phyloP scores from a whole-genome alignment of 345 rosid species.

The Barbarea vulgaris region DNA sequence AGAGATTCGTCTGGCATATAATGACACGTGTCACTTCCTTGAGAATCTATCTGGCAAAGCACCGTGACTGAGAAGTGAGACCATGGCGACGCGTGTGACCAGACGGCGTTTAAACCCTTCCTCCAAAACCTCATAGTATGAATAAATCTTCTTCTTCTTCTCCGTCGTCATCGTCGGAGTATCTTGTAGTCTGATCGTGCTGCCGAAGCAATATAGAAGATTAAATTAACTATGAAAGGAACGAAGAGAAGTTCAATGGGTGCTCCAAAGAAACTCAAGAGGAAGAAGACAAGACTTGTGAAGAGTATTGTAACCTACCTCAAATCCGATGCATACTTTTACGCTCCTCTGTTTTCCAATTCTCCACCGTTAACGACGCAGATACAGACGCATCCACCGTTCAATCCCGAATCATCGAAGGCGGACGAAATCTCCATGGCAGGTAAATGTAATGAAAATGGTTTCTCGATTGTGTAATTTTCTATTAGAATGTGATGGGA shows the following conservation, averaged over 20 bases:
- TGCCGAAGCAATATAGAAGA: not conserved
- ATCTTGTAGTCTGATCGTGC: not conserved
- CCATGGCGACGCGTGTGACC: conserved; percentile 35
- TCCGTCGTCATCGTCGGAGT: not conserved
- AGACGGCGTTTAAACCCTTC: conserved; percentile 18
- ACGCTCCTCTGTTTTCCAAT: conserved; percentile 47
- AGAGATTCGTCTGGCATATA: not conserved
- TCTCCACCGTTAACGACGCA: not conserved
- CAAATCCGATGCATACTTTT: conserved; percentile 51
- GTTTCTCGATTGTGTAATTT: not conserved
- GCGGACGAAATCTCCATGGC: not conserved
- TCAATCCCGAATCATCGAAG: conserved; percentile 7
- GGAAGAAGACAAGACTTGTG: conserved; percentile 36
- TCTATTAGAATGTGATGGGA: not conserved
- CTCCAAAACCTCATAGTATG: not conserved
- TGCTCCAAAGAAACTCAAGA: conserved; percentile 33
- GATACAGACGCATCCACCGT: conserved; percentile 2
- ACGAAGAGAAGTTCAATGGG: conserved; percentile 1
- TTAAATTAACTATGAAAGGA: not conserved
- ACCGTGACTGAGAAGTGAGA: no score
- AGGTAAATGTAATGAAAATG: conserved; percentile 18
- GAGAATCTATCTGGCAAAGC: conserved; percentile 26
- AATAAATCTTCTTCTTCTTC: not conserved
- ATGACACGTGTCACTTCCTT: conserved; percentile 23
- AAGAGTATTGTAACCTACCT: conserved; percentile 44